Evolutionary conservation across 2,329 filamentous ascomycete genomes (phyloP).

Genomic region (Cladosporium colombiae): DNA sequence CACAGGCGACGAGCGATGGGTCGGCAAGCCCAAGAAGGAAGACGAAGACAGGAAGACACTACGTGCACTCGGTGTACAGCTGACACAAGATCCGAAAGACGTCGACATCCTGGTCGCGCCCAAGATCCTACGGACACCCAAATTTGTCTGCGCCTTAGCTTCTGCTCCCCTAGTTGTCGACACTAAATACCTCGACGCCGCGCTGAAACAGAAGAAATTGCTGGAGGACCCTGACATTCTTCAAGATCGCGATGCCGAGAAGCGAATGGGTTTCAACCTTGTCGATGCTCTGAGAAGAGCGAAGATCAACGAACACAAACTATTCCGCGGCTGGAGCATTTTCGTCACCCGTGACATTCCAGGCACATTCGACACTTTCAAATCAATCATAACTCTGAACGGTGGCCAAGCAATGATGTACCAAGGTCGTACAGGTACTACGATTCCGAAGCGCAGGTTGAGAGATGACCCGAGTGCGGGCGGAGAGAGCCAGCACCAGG

Average conservation of each 20-base stretch:
- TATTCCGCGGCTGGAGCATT: constrained; percentile 74
- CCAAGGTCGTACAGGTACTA: constrained; percentile 69
- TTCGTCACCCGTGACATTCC: constrained; percentile 81
- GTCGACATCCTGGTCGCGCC: constrained; percentile 89
- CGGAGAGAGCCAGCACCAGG: constrained; percentile 48
- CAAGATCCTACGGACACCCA: constrained; percentile 82
- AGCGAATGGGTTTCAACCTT: constrained; percentile 69
- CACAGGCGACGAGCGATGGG: constrained; percentile 83
- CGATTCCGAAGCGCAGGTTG: constrained; percentile 47
- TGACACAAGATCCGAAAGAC: constrained; percentile 72
- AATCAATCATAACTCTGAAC: constrained; percentile 83
- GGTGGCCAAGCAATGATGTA: constrained; percentile 81
- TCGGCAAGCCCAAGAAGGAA: constrained; percentile 70
- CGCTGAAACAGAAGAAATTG: constrained; percentile 65
- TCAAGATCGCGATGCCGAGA: constrained; percentile 71
- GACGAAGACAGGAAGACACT: constrained; percentile 80
- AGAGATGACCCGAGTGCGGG: constrained; percentile 62
- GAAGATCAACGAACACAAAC: constrained; percentile 70
- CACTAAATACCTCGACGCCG: constrained; percentile 75
- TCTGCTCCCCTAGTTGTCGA: constrained; percentile 76
- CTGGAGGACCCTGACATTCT: constrained; percentile 65
- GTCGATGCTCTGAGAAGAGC: constrained; percentile 69
- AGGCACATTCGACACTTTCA: constrained; percentile 82
- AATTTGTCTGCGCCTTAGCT: constrained; percentile 87
- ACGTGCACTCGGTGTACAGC: constrained; percentile 79